Evolutionary conservation across 495 filamentous ascomycete species (phyloP).

Genomic region (Astrothelium macrocarpum): DNA sequence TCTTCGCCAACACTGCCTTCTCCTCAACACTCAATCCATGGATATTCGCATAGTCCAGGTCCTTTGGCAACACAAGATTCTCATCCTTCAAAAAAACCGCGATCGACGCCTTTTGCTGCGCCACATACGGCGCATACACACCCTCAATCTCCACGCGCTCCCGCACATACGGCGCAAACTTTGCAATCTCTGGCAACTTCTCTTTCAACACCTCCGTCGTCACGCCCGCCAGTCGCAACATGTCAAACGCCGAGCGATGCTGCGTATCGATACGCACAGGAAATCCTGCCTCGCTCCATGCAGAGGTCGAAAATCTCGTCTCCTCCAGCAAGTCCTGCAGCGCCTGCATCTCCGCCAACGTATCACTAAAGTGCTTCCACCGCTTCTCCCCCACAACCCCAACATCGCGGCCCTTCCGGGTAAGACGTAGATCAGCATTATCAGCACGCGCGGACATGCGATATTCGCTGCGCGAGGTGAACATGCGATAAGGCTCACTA

Average conservation of each 20-base stretch:
- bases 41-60: constrained; percentile 67
- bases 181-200: constrained; percentile 44
- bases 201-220: constrained; percentile 45
- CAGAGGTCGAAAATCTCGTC: constrained; percentile 43
- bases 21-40: constrained; percentile 72
- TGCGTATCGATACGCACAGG: constrained; percentile 49
- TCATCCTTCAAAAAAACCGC: constrained; percentile 66
- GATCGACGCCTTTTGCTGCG: constrained; percentile 54
- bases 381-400: constrained; percentile 72
- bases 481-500: constrained; percentile 96
- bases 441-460: constrained; percentile 83
- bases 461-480: constrained; percentile 92
- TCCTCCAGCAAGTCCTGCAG: constrained; percentile 49
- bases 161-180: constrained; percentile 47
- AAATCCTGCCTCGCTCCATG: constrained; percentile 65
- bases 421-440: constrained; percentile 86
- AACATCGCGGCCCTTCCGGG: constrained; percentile 61
- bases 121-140: constrained; percentile 75
- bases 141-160: constrained; percentile 68
- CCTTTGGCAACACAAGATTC: constrained; percentile 55
- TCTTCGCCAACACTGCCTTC: constrained; percentile 52
- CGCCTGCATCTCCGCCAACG: constrained; percentile 52
- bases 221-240: constrained; percentile 55
- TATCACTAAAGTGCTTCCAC: constrained; percentile 59
- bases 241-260: constrained; percentile 59